These are phyloP conservation scores for Helotiales sp. DNA, from an alignment of 2,329 filamentous ascomycete genomes.

Conservation along the genomic window DNA sequence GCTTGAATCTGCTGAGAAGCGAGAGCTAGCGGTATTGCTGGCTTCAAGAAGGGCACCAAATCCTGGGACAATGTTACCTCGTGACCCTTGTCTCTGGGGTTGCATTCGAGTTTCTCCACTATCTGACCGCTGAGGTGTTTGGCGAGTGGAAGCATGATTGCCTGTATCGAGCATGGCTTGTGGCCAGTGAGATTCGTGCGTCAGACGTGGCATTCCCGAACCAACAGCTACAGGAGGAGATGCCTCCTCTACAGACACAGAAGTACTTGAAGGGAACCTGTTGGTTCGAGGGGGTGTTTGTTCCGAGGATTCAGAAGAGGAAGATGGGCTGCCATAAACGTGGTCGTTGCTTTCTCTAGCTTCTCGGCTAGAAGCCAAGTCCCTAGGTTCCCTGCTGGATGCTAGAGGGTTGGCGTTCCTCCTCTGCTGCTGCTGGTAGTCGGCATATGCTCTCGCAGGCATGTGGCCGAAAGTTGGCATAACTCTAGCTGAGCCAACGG, in stretches of 20 bases:
- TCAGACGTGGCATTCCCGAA: slow-evolving; percentile 4
- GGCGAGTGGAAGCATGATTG: not conserved
- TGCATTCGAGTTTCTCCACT: not conserved
- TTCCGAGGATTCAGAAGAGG: not conserved
- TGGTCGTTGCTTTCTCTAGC: not conserved
- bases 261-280: not conserved
- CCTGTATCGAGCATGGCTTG: not conserved
- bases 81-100: not conserved
- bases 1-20: not conserved
- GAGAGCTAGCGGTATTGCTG: not conserved
- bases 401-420: not conserved
- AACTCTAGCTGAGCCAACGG: slow-evolving; percentile 25
- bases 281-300: not conserved
- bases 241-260: slow-evolving; percentile 2
- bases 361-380: not conserved
- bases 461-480: slow-evolving; percentile 5
- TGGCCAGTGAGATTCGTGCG: not conserved
- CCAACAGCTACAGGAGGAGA: slow-evolving; percentile 16
- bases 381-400: not conserved
- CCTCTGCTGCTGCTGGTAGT: not conserved
- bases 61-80: not conserved
- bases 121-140: not conserved
- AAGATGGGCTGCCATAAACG: not conserved
- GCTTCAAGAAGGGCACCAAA: not conserved
- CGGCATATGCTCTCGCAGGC: not conserved